Evolutionary conservation across 805 yeast species (phyloP), one percentile per base, ranked within the genome.

Genomic region (Spathaspora passalidarum): DNA sequence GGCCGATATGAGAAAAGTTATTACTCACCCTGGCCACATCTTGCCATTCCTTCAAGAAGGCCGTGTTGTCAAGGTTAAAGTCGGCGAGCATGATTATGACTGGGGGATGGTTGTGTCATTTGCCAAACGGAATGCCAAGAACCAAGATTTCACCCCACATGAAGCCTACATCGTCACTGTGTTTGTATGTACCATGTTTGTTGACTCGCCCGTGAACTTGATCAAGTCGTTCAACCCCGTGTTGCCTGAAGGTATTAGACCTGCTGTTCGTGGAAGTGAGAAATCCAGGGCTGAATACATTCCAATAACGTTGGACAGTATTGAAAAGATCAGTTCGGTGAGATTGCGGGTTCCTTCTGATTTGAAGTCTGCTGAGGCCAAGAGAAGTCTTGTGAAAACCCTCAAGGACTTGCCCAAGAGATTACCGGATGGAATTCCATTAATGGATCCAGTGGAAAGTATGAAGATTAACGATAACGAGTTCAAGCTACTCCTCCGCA

Each of bases 81-180:
- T 91, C 42, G 78, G 76, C 14, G 71, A 69, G 5, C 65, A 77
- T 40, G 86, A 89, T 49, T 95, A 90, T 62, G 42, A 29, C 11
- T 94, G 99, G 99, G 97, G 92, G 47, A 86, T 88, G 60, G 94
- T 91, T 10, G 81, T 87, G 9, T 80, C 82, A 40, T 87, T 84
- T 55, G 73, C 79, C 36, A 91, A 89, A 65, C 78, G 98, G 61
- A 66, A 68, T 40, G 79, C 72, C 57, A 85, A 81, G 57, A 56
- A 76, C 9, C 81, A 79, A 45, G 71, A 69, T 1, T 88, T 70
- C 62, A 75, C 84, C 14, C 97, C 91, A 55, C 97, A 92, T 62
- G 96, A 94, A 61, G 81, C 96, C 0, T 92, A 89, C 62, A 73
- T 94, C 50, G 91, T 91, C 9, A 87, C 84, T 52, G 97, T 90